Base-by-base conservation (phyloP, 306 rosid species). In the Canavalia gladiata region DNA sequence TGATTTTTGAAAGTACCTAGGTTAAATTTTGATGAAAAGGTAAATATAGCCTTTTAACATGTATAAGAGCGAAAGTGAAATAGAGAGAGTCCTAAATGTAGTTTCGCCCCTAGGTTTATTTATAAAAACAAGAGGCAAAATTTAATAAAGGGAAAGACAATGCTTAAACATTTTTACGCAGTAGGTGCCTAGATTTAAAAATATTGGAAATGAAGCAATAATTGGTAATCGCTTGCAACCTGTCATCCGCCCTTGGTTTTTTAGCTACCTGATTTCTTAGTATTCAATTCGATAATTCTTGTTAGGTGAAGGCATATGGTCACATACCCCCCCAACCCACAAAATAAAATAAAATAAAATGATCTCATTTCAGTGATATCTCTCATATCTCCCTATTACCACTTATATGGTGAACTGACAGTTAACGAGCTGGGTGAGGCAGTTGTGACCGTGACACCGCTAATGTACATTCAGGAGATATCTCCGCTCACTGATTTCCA, bases 191-290 rank as follows among this genome's bases (percentile, higher is more conserved):
- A 51, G 62, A 54, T 50, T 49, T 59, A 10, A 71, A 74, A 83
- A 73, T 66, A 55, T 56, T 68, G 12, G 4, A 81, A 81, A 81
- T 34, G 41, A 84, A 77, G 74, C 81, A 84, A 67, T 70, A 35
- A 43, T 74, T 39, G 59, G 3, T 1, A 25, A 42, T 64, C 25
- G 35, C 35, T 43, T 8, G 79, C 68, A 43, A 68, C 45, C 49
- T 64, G 84, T 74, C 41, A 82, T 71, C 84, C 85, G 89, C 89
- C 84, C 82, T 79, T 86, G 12, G 87, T 86, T 83, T 83, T 59
- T 41, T 55, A 42, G 87, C 80, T 64, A 86, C 85, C 84, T 12
- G 87, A 83, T 79, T 86, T 86, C 11, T 47, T 31, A 52, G 45
- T 71, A 37, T 79, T 78, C 60, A 68, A 73, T 50, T 58, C 6